Evolutionary conservation across 768 basidiomycete species (phyloP).

Genomic region (Boletus eberwhitei): DNA sequence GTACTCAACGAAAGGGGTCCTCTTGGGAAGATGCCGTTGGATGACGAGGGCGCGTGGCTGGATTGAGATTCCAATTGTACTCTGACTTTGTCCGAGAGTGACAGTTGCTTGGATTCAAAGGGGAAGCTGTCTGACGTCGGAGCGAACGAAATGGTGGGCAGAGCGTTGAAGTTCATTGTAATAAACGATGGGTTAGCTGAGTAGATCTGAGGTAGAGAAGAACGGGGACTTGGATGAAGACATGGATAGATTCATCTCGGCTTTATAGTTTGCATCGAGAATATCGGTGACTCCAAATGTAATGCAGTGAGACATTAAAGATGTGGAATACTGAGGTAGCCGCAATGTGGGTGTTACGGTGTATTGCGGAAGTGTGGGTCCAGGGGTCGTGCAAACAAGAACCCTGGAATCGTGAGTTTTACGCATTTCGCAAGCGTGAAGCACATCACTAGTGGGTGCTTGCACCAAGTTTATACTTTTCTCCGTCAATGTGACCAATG

Average conservation of each 20-base stretch:
- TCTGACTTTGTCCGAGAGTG: slow-evolving; percentile 29
- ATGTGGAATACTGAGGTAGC: slow-evolving; percentile 12
- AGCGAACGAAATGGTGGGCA: slow-evolving; percentile 34
- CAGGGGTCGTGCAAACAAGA: slow-evolving; percentile 15
- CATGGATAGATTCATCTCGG: not conserved
- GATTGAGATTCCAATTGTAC: slow-evolving; percentile 35
- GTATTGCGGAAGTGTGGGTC: slow-evolving; percentile 14
- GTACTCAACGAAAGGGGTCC: slow-evolving; percentile 39
- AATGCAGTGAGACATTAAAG: not conserved
- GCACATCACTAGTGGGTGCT: slow-evolving; percentile 2
- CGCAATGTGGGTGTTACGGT: not conserved
- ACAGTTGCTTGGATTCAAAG: slow-evolving; percentile 36
- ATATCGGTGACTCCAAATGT: not conserved
- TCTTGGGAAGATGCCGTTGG: slow-evolving; percentile 44
- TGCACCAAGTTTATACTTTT: slow-evolving; percentile 7
- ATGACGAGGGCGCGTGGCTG: slow-evolving; percentile 18
- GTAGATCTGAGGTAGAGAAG: not conserved
- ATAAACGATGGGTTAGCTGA: not conserved
- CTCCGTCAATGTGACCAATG: slow-evolving; percentile 1
- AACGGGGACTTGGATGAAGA: not conserved
- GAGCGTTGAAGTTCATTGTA: slow-evolving; percentile 25
- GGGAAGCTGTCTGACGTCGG: slow-evolving; percentile 37
- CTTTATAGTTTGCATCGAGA: slow-evolving; percentile 23
- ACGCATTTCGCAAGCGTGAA: slow-evolving; percentile 15
- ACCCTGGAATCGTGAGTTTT: slow-evolving; percentile 17